Conservation (phyloP, 1,284 basidiomycete species). For the Amylostereum chailletii region DNA sequence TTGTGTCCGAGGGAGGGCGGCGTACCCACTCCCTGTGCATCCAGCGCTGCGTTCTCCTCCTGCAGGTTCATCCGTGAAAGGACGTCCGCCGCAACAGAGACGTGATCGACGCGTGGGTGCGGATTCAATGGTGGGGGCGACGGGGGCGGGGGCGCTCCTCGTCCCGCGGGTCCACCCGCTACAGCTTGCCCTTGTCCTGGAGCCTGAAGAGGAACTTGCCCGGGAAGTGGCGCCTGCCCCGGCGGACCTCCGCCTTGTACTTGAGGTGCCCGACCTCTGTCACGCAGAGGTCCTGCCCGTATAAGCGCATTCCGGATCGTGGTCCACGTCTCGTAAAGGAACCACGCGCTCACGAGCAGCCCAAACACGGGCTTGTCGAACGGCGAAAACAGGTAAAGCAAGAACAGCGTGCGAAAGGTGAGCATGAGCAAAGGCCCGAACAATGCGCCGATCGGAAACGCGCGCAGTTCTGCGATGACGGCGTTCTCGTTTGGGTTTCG, state of each 20-base stretch:
- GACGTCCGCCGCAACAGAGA: conserved; percentile 35
- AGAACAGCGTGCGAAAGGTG: conserved; percentile 54
- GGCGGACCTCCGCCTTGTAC: not conserved
- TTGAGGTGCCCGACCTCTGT: conserved; percentile 6
- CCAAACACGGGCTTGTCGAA: conserved; percentile 67
- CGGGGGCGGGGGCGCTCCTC: conserved; percentile 9
- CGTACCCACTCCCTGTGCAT: conserved; percentile 16
- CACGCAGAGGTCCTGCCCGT: conserved; percentile 4
- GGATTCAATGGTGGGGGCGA: conserved; percentile 2
- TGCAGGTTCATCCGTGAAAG: conserved; percentile 51
- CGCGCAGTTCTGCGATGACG: conserved; percentile 28
- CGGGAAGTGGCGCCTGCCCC: not conserved
- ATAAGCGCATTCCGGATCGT: conserved; percentile 36
- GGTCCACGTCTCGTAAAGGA: conserved; percentile 70
- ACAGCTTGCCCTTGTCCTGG: not conserved
- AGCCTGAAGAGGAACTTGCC: not conserved
- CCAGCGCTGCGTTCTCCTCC: conserved; percentile 44
- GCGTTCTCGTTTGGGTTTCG: conserved; percentile 26
- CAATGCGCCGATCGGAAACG: conserved; percentile 52
- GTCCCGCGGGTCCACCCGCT: conserved; percentile 11
- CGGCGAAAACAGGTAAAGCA: conserved; percentile 75
- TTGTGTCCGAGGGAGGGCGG: conserved; percentile 42
- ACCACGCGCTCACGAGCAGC: conserved; percentile 57
- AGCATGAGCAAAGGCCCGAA: conserved; percentile 61
- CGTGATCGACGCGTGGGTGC: conserved; percentile 10